Evolutionary conservation across 2,329 filamentous ascomycete species (phyloP), one percentile per base, ranked within the genome.

Genomic region (Pseudopyricularia cyperi): DNA sequence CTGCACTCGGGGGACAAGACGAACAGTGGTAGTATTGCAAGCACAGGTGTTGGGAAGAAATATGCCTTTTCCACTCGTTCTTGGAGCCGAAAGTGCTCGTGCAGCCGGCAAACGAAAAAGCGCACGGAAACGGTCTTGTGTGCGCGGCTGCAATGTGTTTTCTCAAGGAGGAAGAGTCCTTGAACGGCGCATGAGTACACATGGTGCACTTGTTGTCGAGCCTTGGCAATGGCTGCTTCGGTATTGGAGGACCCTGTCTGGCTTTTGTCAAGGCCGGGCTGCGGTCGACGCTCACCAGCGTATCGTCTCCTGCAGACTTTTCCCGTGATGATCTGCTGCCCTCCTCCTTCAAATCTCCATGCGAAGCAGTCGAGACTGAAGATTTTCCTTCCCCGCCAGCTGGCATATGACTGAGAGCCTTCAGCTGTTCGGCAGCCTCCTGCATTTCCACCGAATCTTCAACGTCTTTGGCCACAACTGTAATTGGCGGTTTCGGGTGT

Each of bases 1-100:
- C 65, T 2, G 70, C 70, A 53, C 68, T 73, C 53, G 74, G 71
- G 0, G 78, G 75, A 54, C 80, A 84, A 2, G 75, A 70, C 0
- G 80, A 83, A 57, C 80, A 84, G 19, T 80, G 74, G 59, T 83
- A 84, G 57, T 77, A 83, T 48, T 77, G 76, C 17, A 84, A 63
- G 57, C 80, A 83, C 22, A 98, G 76, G 67, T 98, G 93, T 59
- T 96, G 89, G 0, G 89, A 95, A 15, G 82, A 79, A 62, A 96
- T 88, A 62, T 98, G 93, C 3, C 91, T 80, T 67, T 97, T 97
- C 91, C 91, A 98, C 66, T 97, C 91, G 62, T 97, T 96, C 68
- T 96, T 97, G 15, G 87, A 91, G 1, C 84, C 83, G 64, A 97
- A 96, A 0, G 82, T 87, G 58, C 88, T 89, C 0, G 69, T 71